Evolutionary conservation across 305 asterid species (phyloP), one percentile per base, ranked within the genome.

Genomic region (Plantago coronopus): DNA sequence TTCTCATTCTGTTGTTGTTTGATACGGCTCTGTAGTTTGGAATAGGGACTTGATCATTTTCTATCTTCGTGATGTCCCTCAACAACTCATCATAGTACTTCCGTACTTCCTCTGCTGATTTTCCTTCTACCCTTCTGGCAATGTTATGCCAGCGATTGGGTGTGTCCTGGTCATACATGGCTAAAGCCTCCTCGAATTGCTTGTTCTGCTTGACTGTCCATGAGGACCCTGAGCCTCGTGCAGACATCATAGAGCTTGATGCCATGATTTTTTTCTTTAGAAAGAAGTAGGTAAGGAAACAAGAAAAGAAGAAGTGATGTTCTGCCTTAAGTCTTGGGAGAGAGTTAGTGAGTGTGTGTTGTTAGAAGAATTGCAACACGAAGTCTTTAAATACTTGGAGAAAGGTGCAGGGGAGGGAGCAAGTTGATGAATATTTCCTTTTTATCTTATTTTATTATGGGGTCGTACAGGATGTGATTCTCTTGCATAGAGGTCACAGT

Each of bases 81-180:
- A 69, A 83, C 1, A 89, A 84, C 1, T 66, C 66, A 23, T 78
- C 87, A 43, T 89, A 89, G 58, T 89, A 94, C 34, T 85, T 70
- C 67, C 81, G 75, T 1, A 89, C 96, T 71, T 88, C 96, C 61
- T 82, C 96, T 0, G 80, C 79, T 0, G 96, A 79, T 75, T 88
- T 88, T 38, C 94, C 97, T 0, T 76, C 79, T 20, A 89, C 91
- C 7, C 81, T 79, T 48, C 87, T 58, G 37, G 97, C 94, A 23
- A 89, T 86, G 73, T 86, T 89, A 10, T 81, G 79, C 97, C 97
- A 89, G 1, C 94, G 83, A 47, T 89, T 88, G 3, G 97, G 97
- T 0, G 97, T 86, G 54, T 86, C 97, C 79, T 74, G 78, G 74
- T 86, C 94, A 61, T 64, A 83, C 78, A 55, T 66, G 0, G 91